Evolutionary conservation across 148 eudicot genomes (phyloP).

Genomic region (Fallopia convolvulus): DNA sequence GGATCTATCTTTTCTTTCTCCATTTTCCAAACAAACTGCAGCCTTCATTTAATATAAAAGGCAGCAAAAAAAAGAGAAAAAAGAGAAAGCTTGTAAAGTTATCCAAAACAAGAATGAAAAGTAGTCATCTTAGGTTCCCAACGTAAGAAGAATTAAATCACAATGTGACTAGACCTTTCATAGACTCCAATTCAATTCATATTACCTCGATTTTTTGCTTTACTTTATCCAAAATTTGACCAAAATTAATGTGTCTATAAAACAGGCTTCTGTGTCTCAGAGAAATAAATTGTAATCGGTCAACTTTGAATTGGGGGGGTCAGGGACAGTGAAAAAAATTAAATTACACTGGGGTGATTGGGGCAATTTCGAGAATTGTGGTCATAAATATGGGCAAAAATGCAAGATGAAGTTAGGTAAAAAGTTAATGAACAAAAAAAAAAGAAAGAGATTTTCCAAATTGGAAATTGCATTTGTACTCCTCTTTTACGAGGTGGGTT

Average conservation of each 20-base stretch:
- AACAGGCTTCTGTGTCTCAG: not conserved
- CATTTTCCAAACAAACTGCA: slow-evolving; percentile 3
- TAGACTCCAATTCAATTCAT: not conserved
- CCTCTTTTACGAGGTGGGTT: not conserved
- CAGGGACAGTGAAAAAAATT: not conserved
- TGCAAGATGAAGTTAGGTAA: not conserved
- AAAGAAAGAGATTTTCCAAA: not conserved
- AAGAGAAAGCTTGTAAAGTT: not conserved
- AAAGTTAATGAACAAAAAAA: not conserved
- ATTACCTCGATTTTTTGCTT: not conserved
- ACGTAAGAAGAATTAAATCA: not conserved
- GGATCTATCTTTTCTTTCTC: not conserved
- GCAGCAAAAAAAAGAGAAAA: no score
- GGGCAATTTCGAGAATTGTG: not conserved
- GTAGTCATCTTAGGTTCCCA: not conserved
- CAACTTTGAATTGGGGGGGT: not conserved
- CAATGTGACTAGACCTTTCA: slow-evolving; percentile 1
- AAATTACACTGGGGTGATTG: slow-evolving; percentile 2
- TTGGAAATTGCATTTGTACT: not conserved
- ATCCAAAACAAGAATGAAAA: slow-evolving; percentile 4
- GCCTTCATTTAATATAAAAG: not conserved
- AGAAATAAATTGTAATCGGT: not conserved
- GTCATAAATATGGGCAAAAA: not conserved
- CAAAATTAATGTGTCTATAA: not conserved
- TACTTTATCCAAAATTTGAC: not conserved